phyloP scores from a whole-genome alignment of 2,329 filamentous ascomycete species.

The Biscogniauxia sp. region DNA sequence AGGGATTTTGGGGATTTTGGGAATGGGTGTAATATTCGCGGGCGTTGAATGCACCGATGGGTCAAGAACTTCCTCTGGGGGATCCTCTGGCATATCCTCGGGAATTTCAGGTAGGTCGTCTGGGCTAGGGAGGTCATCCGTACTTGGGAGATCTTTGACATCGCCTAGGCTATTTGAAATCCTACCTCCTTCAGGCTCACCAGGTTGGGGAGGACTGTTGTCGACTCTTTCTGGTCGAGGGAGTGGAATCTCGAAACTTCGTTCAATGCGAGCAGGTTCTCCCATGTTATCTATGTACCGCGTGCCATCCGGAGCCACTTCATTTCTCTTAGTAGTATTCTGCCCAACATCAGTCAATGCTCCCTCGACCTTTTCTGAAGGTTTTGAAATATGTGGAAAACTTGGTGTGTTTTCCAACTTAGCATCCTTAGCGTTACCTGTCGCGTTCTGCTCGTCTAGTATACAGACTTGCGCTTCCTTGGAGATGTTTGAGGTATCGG shows the following conservation, averaged over 20 bases:
- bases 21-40: constrained; percentile 41
- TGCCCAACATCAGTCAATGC: background rate
- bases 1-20: constrained; percentile 41
- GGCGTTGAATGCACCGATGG: constrained; percentile 33
- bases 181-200: constrained; percentile 12
- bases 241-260: constrained; percentile 32
- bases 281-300: constrained; percentile 30
- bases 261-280: constrained; percentile 29
- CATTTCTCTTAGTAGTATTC: background rate
- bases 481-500: constrained; percentile 20
- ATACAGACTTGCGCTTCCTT: constrained; percentile 15
- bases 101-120: constrained; percentile 22
- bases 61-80: constrained; percentile 34
- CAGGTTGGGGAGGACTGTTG: constrained; percentile 10
- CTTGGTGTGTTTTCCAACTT: background rate
- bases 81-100: constrained; percentile 28
- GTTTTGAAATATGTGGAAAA: background rate
- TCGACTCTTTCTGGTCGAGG: constrained; percentile 21
- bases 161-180: constrained; percentile 20
- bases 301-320: background rate
- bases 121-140: constrained; percentile 21
- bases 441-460: constrained; percentile 3
- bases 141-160: constrained; percentile 23
- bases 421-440: background rate
- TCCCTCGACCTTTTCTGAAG: background rate